A percentile compares a stretch with the other conserved stretches of the same genome.
Conservation (phyloP, 257 asterid species). For the Gentiana straminea region DNA sequence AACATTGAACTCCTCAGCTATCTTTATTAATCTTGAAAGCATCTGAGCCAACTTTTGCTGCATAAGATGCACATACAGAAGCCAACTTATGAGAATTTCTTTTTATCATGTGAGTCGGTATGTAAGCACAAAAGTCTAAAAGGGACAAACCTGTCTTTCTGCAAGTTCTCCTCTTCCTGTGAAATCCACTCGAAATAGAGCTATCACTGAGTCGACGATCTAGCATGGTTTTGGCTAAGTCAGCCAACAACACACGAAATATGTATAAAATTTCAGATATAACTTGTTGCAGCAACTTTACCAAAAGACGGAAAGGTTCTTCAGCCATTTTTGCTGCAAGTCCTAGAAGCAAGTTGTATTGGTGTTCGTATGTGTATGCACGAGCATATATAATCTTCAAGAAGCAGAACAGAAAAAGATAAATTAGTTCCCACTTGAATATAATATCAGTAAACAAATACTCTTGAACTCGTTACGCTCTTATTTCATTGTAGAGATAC, state of each 20-base stretch:
- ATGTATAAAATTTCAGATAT: slow-evolving; percentile 5
- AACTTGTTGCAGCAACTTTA: slow-evolving; percentile 22
- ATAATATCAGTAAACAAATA: not conserved
- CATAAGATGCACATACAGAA: slow-evolving; percentile 7
- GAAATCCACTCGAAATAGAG: slow-evolving; percentile 92
- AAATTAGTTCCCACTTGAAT: slow-evolving; percentile 1
- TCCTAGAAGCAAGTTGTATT: slow-evolving; percentile 90
- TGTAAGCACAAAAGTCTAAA: slow-evolving; percentile 9
- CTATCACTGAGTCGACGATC: slow-evolving; percentile 96
- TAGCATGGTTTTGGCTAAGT: slow-evolving; percentile 24
- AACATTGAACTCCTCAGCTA: slow-evolving; percentile 94
- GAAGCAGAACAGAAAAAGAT: not conserved
- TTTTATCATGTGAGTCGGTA: not conserved
- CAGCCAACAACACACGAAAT: slow-evolving; percentile 1
- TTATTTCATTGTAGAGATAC: slow-evolving; percentile 6
- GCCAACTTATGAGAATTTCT: slow-evolving; percentile 4
- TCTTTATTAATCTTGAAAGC: slow-evolving; percentile 91
- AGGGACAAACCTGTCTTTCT: slow-evolving; percentile 67
- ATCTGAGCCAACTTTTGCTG: slow-evolving; percentile 99
- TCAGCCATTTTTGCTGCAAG: slow-evolving; percentile 99
- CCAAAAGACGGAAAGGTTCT: slow-evolving; percentile 97
- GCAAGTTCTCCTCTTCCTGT: slow-evolving; percentile 99
- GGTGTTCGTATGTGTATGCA: slow-evolving; percentile 98
- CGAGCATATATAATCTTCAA: slow-evolving; percentile 91
- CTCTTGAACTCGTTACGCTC: not conserved